These are phyloP conservation scores for Trichophaea hybrida DNA, from an alignment of 2,329 filamentous ascomycete species.

Conservation along the genomic window DNA sequence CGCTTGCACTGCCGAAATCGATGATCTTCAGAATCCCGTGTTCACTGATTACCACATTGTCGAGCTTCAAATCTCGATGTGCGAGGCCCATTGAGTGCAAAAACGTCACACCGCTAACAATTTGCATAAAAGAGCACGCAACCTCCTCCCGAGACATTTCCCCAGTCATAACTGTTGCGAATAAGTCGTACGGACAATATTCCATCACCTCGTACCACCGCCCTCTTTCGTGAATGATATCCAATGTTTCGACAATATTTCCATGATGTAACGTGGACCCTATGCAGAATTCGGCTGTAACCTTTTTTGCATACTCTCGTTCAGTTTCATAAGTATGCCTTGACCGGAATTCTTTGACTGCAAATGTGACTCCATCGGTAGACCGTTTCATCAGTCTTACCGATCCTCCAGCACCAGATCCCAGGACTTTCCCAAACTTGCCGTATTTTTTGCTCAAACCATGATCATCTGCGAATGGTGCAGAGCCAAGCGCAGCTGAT, in stretches of 20 bases:
- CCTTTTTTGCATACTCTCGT: conserved; percentile 93
- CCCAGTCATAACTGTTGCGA: conserved; percentile 97
- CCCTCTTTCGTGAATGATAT: conserved; percentile 85
- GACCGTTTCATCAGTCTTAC: conserved; percentile 88
- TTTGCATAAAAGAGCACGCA: conserved; percentile 82
- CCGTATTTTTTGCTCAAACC: conserved; percentile 83
- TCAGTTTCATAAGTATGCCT: conserved; percentile 86
- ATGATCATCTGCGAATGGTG: conserved; percentile 85
- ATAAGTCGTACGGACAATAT: conserved; percentile 88
- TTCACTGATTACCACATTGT: conserved; percentile 95
- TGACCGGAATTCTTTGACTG: conserved; percentile 90
- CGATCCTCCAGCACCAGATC: conserved; percentile 85
- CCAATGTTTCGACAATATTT: conserved; percentile 95
- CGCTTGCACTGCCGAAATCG: conserved; percentile 92
- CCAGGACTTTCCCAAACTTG: conserved; percentile 85
- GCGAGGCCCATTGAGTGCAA: conserved; percentile 89
- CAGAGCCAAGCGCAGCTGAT: conserved; percentile 41
- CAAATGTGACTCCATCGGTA: conserved; percentile 85
- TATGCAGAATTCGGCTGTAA: conserved; percentile 96
- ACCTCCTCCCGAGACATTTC: conserved; percentile 91
- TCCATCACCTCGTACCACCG: conserved; percentile 99
- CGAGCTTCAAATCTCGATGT: conserved; percentile 87
- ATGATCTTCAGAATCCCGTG: conserved; percentile 98
- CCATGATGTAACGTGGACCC: conserved; percentile 93
- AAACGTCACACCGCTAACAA: conserved; percentile 85